Percentiles rank a stretch among this genome's conserved stretches.
Conservation (phyloP, 768 basidiomycete species). For the Pulveroboletus ravenelii region DNA sequence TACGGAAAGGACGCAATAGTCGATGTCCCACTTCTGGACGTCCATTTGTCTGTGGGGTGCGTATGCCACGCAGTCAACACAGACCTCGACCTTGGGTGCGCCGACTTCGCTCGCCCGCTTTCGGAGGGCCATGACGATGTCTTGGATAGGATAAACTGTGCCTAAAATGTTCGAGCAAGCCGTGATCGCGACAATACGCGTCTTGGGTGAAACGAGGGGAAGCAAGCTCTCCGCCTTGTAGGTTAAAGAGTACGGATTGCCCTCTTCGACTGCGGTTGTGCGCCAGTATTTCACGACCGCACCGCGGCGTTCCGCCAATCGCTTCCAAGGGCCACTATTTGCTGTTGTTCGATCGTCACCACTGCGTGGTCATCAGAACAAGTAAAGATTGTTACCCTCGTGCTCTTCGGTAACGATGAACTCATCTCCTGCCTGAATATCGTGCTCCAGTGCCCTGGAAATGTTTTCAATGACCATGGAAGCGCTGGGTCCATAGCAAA, state of each 20-base stretch:
- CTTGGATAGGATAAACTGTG: constrained; percentile 56
- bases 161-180: constrained; percentile 77
- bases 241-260: constrained; percentile 64
- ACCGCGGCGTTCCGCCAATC: constrained; percentile 54
- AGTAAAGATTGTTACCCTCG: constrained; percentile 48
- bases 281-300: constrained; percentile 59
- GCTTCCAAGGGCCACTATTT: constrained; percentile 74
- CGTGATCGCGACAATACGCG: constrained; percentile 68
- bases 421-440: constrained; percentile 59
- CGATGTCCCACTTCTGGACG: constrained; percentile 72
- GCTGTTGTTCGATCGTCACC: constrained; percentile 36
- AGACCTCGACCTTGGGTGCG: constrained; percentile 57
- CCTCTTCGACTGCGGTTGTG: constrained; percentile 39
- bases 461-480: constrained; percentile 69
- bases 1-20: constrained; percentile 66
- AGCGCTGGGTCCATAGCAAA: constrained; percentile 63
- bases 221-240: constrained; percentile 53
- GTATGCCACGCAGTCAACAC: constrained; percentile 75
- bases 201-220: constrained; percentile 57
- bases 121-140: constrained; percentile 48
- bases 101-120: constrained; percentile 48
- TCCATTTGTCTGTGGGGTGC: constrained; percentile 70
- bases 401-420: constrained; percentile 78
- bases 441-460: constrained; percentile 52
- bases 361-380: background rate